These are phyloP conservation scores for Pythium sp. DNA, from an alignment of 352 stramenopile species.

Conservation along the genomic window DNA sequence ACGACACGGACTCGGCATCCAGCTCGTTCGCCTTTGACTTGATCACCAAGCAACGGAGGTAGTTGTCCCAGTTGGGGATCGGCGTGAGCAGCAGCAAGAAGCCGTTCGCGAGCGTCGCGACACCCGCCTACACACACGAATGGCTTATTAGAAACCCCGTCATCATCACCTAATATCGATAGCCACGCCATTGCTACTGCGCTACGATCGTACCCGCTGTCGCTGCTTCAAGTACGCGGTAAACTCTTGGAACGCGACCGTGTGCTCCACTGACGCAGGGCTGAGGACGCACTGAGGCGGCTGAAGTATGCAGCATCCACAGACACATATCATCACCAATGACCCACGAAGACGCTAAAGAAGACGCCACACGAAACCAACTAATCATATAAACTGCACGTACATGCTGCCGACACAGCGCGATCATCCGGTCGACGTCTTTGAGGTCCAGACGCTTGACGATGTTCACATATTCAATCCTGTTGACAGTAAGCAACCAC, in stretches of 20 bases:
- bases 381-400: not conserved
- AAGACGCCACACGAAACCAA: no score
- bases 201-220: constrained; percentile 32
- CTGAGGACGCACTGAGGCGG: constrained; percentile 49
- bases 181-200: not conserved
- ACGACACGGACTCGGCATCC: constrained; percentile 3
- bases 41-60: constrained; percentile 52
- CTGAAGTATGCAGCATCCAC: constrained; percentile 22
- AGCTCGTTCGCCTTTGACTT: constrained; percentile 30
- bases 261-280: constrained; percentile 24
- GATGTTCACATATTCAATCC: constrained; percentile 44
- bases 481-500: constrained; percentile 13
- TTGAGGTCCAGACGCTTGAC: constrained; percentile 55
- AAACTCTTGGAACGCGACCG: constrained; percentile 42
- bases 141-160: not conserved
- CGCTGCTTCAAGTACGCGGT: constrained; percentile 47
- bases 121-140: constrained; percentile 39
- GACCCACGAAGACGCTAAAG: no score
- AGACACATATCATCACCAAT: not conserved
- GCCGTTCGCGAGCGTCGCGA: constrained; percentile 40
- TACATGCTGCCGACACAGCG: constrained; percentile 50
- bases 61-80: constrained; percentile 31
- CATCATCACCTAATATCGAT: not conserved
- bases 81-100: constrained; percentile 55
- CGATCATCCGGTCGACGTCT: constrained; percentile 59